Conservation (phyloP, 352 stramenopile species). For the Aphanomyces invadans region DNA sequence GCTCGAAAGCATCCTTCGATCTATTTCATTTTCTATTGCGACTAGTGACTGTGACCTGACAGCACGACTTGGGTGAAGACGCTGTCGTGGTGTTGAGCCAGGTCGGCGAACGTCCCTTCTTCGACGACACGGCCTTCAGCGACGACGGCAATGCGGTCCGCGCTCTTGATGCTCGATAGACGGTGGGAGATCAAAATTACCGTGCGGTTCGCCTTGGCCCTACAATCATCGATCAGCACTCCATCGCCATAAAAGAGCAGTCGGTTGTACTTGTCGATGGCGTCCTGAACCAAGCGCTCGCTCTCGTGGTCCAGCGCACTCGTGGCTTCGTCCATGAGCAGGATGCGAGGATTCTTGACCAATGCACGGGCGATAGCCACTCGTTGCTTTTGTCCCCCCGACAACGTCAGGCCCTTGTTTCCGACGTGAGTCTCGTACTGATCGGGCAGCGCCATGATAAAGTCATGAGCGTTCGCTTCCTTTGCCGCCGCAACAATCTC, state of each 20-base stretch:
- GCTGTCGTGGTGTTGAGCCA: slow-evolving; percentile 51
- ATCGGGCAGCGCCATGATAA: slow-evolving; percentile 66
- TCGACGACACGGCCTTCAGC: slow-evolving; percentile 81
- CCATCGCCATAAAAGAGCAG: not conserved
- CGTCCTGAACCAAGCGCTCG: slow-evolving; percentile 70
- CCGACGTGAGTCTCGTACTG: slow-evolving; percentile 73
- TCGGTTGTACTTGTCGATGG: slow-evolving; percentile 29
- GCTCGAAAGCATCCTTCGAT: no score
- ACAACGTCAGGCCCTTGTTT: slow-evolving; percentile 60
- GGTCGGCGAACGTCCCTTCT: slow-evolving; percentile 59
- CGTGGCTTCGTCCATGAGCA: slow-evolving; percentile 73
- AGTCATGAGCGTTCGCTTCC: slow-evolving; percentile 67
- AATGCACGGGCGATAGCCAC: slow-evolving; percentile 65
- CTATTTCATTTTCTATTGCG: no score
- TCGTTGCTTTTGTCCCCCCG: slow-evolving; percentile 74
- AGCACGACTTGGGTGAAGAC: slow-evolving; percentile 72
- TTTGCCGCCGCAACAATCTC: slow-evolving; percentile 56
- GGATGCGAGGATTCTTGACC: slow-evolving; percentile 63
- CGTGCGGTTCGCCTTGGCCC: slow-evolving; percentile 82
- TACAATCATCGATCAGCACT: slow-evolving; percentile 24
- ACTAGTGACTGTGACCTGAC: slow-evolving; percentile 34
- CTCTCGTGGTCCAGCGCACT: slow-evolving; percentile 69
- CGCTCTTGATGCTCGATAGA: slow-evolving; percentile 88
- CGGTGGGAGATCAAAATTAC: slow-evolving; percentile 96
- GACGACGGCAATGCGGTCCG: slow-evolving; percentile 88